These are phyloP conservation scores for Polychaeton citri DNA, from an alignment of 2,329 filamentous ascomycete genomes.

Conservation along the genomic window DNA sequence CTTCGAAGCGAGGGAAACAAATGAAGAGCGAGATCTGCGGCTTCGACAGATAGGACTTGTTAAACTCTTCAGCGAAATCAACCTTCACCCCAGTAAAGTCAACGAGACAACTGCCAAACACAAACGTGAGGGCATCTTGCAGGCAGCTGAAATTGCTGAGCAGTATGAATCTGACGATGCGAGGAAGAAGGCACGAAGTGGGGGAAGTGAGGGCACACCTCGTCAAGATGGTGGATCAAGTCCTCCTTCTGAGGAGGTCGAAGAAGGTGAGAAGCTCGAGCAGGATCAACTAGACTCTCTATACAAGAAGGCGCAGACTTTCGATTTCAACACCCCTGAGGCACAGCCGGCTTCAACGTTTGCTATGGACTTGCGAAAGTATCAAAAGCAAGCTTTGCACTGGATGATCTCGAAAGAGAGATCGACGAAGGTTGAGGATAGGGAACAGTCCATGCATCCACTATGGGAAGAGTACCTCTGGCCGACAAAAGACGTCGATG, in stretches of 20 bases:
- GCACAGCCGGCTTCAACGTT: slow-evolving; percentile 75
- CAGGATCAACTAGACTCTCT: slow-evolving; percentile 89
- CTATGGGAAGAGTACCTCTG: slow-evolving; percentile 93
- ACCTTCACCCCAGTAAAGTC: slow-evolving; percentile 55
- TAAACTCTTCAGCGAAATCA: slow-evolving; percentile 79
- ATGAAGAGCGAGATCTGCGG: slow-evolving; percentile 71
- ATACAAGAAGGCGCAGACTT: slow-evolving; percentile 92
- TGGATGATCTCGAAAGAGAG: slow-evolving; percentile 97
- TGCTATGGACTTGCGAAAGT: slow-evolving; percentile 69
- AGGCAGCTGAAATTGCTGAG: slow-evolving; percentile 80
- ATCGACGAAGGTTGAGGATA: slow-evolving; percentile 52
- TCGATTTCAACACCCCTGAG: slow-evolving; percentile 85
- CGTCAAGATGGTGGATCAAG: slow-evolving; percentile 36
- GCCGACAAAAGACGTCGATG: slow-evolving; percentile 79
- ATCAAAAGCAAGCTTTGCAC: slow-evolving; percentile 87
- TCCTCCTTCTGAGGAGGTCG: slow-evolving; percentile 44
- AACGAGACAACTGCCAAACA: slow-evolving; percentile 64
- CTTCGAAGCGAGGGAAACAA: slow-evolving; percentile 75
- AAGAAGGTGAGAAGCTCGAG: slow-evolving; percentile 77
- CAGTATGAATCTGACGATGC: slow-evolving; percentile 48
- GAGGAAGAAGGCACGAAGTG: slow-evolving; percentile 33
- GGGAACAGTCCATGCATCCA: slow-evolving; percentile 81
- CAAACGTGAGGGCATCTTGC: slow-evolving; percentile 69
- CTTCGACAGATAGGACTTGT: slow-evolving; percentile 79
- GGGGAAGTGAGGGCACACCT: slow-evolving; percentile 8